Evolutionary conservation across 2,329 filamentous ascomycete species (phyloP).

Genomic region (Sodiomyces alkalinus): DNA sequence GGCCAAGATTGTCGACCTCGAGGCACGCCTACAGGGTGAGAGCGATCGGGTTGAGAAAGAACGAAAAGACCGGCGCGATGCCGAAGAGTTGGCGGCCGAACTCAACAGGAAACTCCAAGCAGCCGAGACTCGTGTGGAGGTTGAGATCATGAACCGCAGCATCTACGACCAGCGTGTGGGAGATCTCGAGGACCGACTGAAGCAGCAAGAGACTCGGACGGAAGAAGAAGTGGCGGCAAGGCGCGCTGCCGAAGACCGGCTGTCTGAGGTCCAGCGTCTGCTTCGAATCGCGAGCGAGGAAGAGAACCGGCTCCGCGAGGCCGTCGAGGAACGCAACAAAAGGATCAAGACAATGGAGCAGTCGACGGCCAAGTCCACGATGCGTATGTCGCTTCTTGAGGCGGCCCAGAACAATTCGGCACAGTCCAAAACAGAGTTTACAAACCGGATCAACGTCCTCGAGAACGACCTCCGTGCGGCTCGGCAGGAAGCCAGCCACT

Average conservation of each 20-base stretch:
- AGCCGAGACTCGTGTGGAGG: slow-evolving; percentile 42
- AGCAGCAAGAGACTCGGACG: slow-evolving; percentile 44
- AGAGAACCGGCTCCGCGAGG: slow-evolving; percentile 50
- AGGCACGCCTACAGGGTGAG: slow-evolving; percentile 36
- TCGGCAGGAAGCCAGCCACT: slow-evolving; percentile 42
- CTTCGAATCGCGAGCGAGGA: slow-evolving; percentile 58
- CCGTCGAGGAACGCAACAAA: slow-evolving; percentile 54
- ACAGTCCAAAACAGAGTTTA: slow-evolving; percentile 39
- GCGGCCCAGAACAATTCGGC: slow-evolving; percentile 44
- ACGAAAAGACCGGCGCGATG: slow-evolving; percentile 28
- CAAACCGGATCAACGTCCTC: slow-evolving; percentile 35
- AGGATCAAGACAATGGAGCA: slow-evolving; percentile 47
- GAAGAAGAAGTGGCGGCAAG: slow-evolving; percentile 50
- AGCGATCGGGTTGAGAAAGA: slow-evolving; percentile 34
- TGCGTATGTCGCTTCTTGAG: slow-evolving; percentile 52
- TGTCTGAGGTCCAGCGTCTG: slow-evolving; percentile 57
- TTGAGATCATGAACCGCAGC: slow-evolving; percentile 46
- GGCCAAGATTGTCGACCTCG: slow-evolving; percentile 42
- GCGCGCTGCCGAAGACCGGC: slow-evolving; percentile 54
- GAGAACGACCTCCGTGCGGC: slow-evolving; percentile 41
- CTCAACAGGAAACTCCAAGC: slow-evolving; percentile 38
- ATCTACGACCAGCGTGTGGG: slow-evolving; percentile 44
- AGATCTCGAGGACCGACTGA: slow-evolving; percentile 55
- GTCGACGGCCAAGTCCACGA: slow-evolving; percentile 34
- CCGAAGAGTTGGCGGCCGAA: slow-evolving; percentile 38